phyloP scores from a whole-genome alignment of 768 basidiomycete genomes.

The Pleurotus tuber-regium region DNA sequence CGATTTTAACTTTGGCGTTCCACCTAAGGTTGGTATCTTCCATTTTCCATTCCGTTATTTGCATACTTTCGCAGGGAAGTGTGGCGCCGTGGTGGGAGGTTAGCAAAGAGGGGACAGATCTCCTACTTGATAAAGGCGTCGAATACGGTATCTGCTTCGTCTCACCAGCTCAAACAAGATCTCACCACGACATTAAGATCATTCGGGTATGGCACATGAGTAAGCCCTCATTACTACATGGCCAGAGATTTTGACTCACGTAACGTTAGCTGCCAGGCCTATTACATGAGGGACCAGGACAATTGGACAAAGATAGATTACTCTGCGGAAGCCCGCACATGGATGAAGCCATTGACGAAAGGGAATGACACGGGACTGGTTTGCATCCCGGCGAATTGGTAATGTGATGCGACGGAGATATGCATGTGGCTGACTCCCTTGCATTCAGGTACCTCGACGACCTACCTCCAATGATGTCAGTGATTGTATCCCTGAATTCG shows the following conservation, averaged over 20 bases:
- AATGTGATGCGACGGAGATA: conserved; percentile 5
- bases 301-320: conserved; percentile 76
- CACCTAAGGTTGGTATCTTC: conserved; percentile 39
- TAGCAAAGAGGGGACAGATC: conserved; percentile 59
- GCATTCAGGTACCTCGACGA: conserved; percentile 63
- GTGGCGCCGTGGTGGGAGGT: conserved; percentile 85
- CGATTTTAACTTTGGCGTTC: conserved; percentile 56
- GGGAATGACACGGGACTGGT: conserved; percentile 62
- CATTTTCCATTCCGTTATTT: background rate
- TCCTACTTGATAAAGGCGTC: conserved; percentile 70
- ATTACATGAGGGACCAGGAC: conserved; percentile 67
- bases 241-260: no score
- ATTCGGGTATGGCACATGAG: conserved; percentile 58
- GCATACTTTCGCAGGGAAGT: conserved; percentile 34
- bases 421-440: background rate
- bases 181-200: conserved; percentile 36
- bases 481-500: background rate
- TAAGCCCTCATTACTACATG: conserved; percentile 20
- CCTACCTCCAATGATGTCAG: conserved; percentile 71
- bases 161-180: conserved; percentile 14
- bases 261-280: conserved; percentile 55
- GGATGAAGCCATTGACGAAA: conserved; percentile 72
- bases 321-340: conserved; percentile 49
- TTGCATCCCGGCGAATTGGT: conserved; percentile 73
- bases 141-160: conserved; percentile 56